Evolutionary conservation across 805 yeast genomes (phyloP).

Genomic region (Candida maltosa): DNA sequence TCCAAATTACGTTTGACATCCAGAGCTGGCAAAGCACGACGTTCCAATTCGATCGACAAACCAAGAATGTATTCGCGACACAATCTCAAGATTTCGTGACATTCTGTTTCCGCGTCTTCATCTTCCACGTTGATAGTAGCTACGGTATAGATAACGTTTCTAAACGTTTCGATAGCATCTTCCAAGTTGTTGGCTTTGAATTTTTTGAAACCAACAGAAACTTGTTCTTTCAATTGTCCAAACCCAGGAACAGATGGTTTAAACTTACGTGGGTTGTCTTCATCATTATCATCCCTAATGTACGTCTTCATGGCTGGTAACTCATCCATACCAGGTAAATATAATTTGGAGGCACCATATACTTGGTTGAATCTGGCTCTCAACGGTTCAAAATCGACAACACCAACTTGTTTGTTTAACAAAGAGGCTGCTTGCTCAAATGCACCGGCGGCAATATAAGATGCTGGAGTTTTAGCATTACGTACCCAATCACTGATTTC

Average conservation of each 20-base stretch:
- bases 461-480: constrained; percentile 86
- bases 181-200: constrained; percentile 83
- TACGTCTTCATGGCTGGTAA: constrained; percentile 67
- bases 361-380: constrained; percentile 79
- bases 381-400: constrained; percentile 82
- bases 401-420: constrained; percentile 84
- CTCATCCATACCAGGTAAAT: constrained; percentile 70
- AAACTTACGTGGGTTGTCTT: constrained; percentile 44
- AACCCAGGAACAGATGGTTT: constrained; percentile 74
- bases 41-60: constrained; percentile 81
- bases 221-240: constrained; percentile 56
- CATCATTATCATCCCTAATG: constrained; percentile 62
- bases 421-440: constrained; percentile 95
- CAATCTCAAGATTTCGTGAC: constrained; percentile 63
- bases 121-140: constrained; percentile 67
- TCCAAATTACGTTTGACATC: constrained; percentile 85
- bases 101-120: constrained; percentile 74
- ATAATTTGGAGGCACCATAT: constrained; percentile 75
- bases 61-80: constrained; percentile 93
- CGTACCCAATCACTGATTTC: constrained; percentile 83
- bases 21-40: constrained; percentile 73
- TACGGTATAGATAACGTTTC: constrained; percentile 73
- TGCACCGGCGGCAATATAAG: constrained; percentile 92
- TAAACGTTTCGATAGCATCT: constrained; percentile 76
- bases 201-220: constrained; percentile 72